Conservation (phyloP, 2,329 filamentous ascomycete genomes). For the Aspergillus fijiensis region DNA sequence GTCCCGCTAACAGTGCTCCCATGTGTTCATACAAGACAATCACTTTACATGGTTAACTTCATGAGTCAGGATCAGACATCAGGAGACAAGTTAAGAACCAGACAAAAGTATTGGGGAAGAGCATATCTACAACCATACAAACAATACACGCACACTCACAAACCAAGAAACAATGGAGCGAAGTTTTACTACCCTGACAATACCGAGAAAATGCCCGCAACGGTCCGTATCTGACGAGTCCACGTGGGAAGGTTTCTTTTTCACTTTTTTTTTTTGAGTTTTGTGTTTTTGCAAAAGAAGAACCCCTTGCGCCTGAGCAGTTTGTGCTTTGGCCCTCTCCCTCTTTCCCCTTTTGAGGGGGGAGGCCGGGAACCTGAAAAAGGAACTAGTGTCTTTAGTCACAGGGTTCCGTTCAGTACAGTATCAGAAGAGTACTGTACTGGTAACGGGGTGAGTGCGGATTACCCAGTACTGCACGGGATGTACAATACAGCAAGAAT, state of each 20-base stretch:
- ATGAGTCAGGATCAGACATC: too few species aligned
- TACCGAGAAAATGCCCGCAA: constrained; percentile 10
- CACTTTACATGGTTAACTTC: too few species aligned
- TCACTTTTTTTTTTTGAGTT: not conserved
- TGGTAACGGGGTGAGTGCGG: not conserved
- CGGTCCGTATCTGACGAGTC: constrained; percentile 19
- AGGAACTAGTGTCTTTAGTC: not conserved
- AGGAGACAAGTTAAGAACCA: not conserved
- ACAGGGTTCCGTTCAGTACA: not conserved
- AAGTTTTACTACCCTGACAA: not conserved
- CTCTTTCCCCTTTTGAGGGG: not conserved
- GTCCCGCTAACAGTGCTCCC: too few species aligned
- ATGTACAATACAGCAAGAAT: too few species aligned
- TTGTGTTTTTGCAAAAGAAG: not conserved
- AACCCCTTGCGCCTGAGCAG: constrained; percentile 15
- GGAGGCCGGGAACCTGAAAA: not conserved
- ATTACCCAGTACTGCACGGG: too few species aligned
- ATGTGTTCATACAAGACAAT: too few species aligned
- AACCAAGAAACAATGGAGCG: not conserved
- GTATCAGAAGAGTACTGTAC: not conserved
- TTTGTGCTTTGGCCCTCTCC: constrained; percentile 15
- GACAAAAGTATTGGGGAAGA: not conserved
- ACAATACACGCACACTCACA: not conserved
- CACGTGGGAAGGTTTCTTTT: constrained; percentile 13
- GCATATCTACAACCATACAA: not conserved